These are phyloP conservation scores for Canavalia gladiata DNA, from an alignment of 306 rosid genomes.

Conservation along the genomic window DNA sequence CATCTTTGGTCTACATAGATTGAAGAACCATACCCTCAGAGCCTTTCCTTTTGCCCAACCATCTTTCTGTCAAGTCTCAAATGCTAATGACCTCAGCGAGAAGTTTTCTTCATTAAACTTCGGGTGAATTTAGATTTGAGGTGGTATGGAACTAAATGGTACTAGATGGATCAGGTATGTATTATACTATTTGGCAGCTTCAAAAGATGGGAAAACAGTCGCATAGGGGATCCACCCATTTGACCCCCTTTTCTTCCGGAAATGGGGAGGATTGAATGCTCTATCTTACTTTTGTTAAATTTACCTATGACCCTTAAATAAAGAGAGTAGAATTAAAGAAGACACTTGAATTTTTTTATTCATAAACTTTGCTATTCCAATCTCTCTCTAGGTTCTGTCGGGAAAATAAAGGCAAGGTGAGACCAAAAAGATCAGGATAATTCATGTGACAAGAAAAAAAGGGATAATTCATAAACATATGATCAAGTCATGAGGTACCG, in stretches of 20 bases:
- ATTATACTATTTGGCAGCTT: not conserved
- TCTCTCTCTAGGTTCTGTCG: not conserved
- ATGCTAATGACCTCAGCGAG: not conserved
- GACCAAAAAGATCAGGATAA: not conserved
- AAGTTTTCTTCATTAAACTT: not conserved
- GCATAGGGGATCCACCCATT: not conserved
- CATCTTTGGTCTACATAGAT: not conserved
- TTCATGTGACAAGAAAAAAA: not conserved
- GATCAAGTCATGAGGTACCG: not conserved
- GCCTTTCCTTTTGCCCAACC: not conserved
- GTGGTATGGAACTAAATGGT: not conserved
- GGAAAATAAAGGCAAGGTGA: not conserved
- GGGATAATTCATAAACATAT: not conserved
- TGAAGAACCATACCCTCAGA: not conserved
- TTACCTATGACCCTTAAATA: not conserved
- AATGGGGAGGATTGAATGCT: not conserved
- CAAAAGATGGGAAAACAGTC: not conserved
- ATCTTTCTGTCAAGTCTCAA: not conserved
- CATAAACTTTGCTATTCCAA: not conserved
- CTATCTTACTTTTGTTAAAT: not conserved
- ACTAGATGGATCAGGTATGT: not conserved
- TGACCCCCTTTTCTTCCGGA: not conserved
- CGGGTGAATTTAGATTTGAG: not conserved
- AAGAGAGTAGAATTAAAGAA: not conserved
- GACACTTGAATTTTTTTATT: not conserved